Evolutionary conservation across 2,329 filamentous ascomycete genomes (phyloP).

Genomic region (Diaporthe citriasiana): DNA sequence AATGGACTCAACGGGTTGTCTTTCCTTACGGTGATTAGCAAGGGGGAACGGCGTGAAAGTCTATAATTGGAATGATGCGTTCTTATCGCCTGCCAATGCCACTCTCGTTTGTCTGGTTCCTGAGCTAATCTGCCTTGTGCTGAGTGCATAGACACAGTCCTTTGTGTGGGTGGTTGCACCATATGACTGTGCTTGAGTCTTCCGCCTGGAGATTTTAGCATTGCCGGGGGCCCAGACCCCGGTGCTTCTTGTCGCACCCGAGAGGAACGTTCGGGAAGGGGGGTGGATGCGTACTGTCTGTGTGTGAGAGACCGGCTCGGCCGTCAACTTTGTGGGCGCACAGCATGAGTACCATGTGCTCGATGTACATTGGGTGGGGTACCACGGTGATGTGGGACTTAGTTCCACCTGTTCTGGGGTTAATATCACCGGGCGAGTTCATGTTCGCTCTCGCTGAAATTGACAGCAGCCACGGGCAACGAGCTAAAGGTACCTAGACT

Average conservation of each 20-base stretch:
- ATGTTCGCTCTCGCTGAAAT: neutral
- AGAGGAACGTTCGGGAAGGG: slow-evolving; percentile 15
- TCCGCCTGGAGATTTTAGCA: neutral
- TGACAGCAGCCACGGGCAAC: neutral
- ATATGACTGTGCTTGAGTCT: slow-evolving; percentile 7
- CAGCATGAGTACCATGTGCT: slow-evolving; percentile 37
- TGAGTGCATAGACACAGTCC: neutral
- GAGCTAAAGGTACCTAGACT: neutral
- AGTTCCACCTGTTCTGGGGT: neutral
- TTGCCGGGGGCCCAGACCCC: slow-evolving; percentile 12
- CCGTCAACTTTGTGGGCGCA: slow-evolving; percentile 28
- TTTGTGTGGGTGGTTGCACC: slow-evolving; percentile 28
- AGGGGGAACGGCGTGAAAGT: slow-evolving; percentile 21
- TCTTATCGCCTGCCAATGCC: slow-evolving; percentile 24
- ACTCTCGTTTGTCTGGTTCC: slow-evolving; percentile 4
- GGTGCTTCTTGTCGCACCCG: slow-evolving; percentile 31
- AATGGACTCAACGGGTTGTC: slow-evolving; percentile 19
- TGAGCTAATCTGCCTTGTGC: slow-evolving; percentile 18
- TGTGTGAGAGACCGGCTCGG: slow-evolving; percentile 1
- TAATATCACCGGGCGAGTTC: slow-evolving; percentile 7
- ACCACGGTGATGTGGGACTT: neutral
- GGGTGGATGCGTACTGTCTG: neutral
- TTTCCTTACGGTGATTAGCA: slow-evolving; percentile 27
- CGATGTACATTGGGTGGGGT: slow-evolving; percentile 21
- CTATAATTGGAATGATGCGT: slow-evolving; percentile 12